phyloP scores from a whole-genome alignment of 441 rosid genomes.

The Arabidopsis hybrid region DNA sequence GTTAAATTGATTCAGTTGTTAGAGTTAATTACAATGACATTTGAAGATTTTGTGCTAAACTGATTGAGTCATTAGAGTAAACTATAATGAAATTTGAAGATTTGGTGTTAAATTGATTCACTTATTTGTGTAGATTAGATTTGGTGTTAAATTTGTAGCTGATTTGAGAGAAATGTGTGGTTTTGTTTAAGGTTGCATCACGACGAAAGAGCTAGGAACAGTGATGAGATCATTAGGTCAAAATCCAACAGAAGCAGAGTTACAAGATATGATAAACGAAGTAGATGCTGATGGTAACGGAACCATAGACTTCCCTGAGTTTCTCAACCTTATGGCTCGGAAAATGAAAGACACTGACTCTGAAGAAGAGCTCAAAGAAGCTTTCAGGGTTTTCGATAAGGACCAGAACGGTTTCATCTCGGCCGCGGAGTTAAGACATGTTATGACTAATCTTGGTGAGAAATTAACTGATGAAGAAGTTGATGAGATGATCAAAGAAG shows the following conservation, averaged over 20 bases:
- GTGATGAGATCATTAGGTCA: slow-evolving; percentile 59
- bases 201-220: slow-evolving; percentile 58
- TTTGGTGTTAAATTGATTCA: not conserved
- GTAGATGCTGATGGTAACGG: slow-evolving; percentile 58
- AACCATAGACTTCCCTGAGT: slow-evolving; percentile 56
- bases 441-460: slow-evolving; percentile 54
- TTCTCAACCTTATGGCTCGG: slow-evolving; percentile 54
- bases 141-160: not conserved
- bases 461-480: slow-evolving; percentile 56
- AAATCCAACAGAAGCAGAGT: slow-evolving; percentile 58
- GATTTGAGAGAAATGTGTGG: not conserved
- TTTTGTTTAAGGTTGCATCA: slow-evolving; percentile 50
- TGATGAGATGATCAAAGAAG: slow-evolving; percentile 56
- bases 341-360: slow-evolving; percentile 56
- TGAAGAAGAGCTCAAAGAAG: slow-evolving; percentile 57
- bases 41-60: not conserved
- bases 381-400: slow-evolving; percentile 56
- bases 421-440: slow-evolving; percentile 56
- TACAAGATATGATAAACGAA: slow-evolving; percentile 57
- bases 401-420: slow-evolving; percentile 57
- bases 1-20: not conserved
- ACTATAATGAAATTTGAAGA: not conserved
- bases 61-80: not conserved
- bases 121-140: not conserved
- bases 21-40: not conserved